Conservation (phyloP, 306 rosid species). For the Glycine soja region DNA sequence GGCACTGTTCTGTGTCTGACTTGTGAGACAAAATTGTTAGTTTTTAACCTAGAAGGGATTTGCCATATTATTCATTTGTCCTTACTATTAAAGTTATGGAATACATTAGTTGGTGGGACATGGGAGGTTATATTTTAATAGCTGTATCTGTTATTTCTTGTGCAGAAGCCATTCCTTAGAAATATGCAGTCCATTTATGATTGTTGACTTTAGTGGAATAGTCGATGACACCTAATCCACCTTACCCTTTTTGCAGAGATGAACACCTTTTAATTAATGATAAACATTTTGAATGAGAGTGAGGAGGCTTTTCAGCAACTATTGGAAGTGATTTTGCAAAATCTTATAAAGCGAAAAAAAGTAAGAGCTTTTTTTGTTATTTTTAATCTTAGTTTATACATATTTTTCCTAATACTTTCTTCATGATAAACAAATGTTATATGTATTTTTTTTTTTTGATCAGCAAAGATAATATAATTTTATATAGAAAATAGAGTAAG, state of each 20-base stretch:
- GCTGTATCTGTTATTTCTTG: neutral
- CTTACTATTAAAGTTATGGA: constrained; percentile 32
- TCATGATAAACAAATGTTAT: constrained; percentile 13
- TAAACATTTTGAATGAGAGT: constrained; percentile 52
- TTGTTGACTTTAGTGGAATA: constrained; percentile 40
- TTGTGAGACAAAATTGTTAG: constrained; percentile 14
- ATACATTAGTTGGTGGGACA: neutral
- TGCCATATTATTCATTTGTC: constrained; percentile 21
- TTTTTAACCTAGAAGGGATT: constrained; percentile 19
- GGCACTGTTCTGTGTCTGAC: neutral
- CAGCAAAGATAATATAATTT: no score
- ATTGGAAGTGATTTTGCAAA: constrained; percentile 75
- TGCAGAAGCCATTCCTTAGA: constrained; percentile 14
- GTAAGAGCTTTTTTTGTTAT: constrained; percentile 50
- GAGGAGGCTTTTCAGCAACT: constrained; percentile 78
- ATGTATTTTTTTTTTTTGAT: no score
- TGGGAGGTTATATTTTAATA: constrained; percentile 14
- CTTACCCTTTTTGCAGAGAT: constrained; percentile 55
- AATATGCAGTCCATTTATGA: constrained; percentile 4
- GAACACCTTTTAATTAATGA: constrained; percentile 70
- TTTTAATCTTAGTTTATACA: neutral
- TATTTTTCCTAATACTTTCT: constrained; percentile 14
- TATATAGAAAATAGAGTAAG: no score
- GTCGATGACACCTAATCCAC: constrained; percentile 38
- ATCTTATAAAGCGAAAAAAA: constrained; percentile 71